Evolutionary conservation across 192 early-diverging fungal species (phyloP).

Genomic region (Lobosporangium transversale): DNA sequence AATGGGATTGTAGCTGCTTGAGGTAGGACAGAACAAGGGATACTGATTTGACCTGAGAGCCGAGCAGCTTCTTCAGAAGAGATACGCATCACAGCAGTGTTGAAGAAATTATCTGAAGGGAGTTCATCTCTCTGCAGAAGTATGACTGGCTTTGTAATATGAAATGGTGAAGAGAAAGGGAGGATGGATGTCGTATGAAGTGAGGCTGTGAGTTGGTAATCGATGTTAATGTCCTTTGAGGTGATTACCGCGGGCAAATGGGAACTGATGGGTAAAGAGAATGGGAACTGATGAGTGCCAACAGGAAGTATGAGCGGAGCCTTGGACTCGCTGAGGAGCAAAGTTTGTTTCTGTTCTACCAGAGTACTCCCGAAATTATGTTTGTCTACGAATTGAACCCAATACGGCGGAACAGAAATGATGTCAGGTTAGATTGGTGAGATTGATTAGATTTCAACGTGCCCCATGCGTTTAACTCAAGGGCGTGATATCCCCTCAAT

Average conservation of each 20-base stretch:
- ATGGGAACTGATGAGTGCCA: conserved; percentile 34
- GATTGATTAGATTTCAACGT: too few species aligned
- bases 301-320: conserved; percentile 1
- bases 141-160: conserved; percentile 20
- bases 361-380: conserved; percentile 21
- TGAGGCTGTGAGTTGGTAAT: conserved; percentile 33
- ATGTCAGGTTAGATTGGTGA: too few species aligned
- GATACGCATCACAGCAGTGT: conserved; percentile 16
- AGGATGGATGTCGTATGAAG: conserved; percentile 20
- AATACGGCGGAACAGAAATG: too few species aligned
- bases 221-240: conserved; percentile 17
- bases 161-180: conserved; percentile 22
- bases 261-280: conserved; percentile 18
- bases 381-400: conserved; percentile 20
- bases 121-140: conserved; percentile 31
- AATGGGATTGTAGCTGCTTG: conserved; percentile 35
- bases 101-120: conserved; percentile 28
- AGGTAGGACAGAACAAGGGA: conserved; percentile 40
- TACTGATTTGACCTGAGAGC: conserved; percentile 18
- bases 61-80: conserved; percentile 3
- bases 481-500: too few species aligned
- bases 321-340: conserved; percentile 5
- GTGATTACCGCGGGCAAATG: conserved; percentile 26
- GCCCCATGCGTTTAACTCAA: too few species aligned
- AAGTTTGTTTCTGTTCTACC: conserved; percentile 9